A percentile compares a stretch with the other conserved stretches of the same genome.
These are phyloP conservation scores for Erysimum cheiri DNA, from an alignment of 441 rosid genomes.

Conservation along the genomic window DNA sequence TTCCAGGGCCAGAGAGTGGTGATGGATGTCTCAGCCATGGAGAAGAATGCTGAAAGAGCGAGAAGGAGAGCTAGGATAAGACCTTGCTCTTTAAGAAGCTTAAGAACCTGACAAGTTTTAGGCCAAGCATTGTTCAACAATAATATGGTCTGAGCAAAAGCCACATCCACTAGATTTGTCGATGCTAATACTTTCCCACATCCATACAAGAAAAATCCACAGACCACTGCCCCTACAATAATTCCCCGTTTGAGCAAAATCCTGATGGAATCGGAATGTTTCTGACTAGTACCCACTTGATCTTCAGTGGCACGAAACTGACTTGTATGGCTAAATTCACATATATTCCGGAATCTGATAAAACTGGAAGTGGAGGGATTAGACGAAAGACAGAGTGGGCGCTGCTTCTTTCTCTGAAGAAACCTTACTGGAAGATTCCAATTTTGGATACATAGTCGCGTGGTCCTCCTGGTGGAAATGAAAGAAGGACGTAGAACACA, in stretches of 20 bases:
- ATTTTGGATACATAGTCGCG: conserved; percentile 25
- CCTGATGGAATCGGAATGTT: conserved; percentile 39
- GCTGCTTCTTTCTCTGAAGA: conserved; percentile 43
- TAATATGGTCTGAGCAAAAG: conserved; percentile 62
- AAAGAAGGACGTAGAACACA: conserved; percentile 49
- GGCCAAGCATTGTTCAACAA: conserved; percentile 79
- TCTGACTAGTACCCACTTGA: too few species aligned
- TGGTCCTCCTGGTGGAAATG: conserved; percentile 37
- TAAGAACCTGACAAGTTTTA: conserved; percentile 72
- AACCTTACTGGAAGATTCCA: conserved; percentile 45
- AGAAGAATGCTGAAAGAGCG: conserved; percentile 90
- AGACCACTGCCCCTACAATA: conserved; percentile 67
- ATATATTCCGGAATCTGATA: conserved; percentile 28
- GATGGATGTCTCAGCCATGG: conserved; percentile 99
- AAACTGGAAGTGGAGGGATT: conserved; percentile 40
- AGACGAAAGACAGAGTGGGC: conserved; percentile 34
- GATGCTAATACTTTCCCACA: conserved; percentile 70
- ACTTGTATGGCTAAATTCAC: conserved; percentile 44
- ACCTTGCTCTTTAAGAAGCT: conserved; percentile 88
- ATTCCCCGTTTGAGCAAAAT: conserved; percentile 56
- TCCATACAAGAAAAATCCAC: conserved; percentile 64
- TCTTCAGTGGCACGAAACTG: conserved; percentile 39
- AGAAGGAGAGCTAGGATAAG: conserved; percentile 74
- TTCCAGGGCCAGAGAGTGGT: conserved; percentile 99
- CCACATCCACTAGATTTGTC: conserved; percentile 70